phyloP scores from a whole-genome alignment of 2,329 filamentous ascomycete species.

The Verticillium zaregamsianum region DNA sequence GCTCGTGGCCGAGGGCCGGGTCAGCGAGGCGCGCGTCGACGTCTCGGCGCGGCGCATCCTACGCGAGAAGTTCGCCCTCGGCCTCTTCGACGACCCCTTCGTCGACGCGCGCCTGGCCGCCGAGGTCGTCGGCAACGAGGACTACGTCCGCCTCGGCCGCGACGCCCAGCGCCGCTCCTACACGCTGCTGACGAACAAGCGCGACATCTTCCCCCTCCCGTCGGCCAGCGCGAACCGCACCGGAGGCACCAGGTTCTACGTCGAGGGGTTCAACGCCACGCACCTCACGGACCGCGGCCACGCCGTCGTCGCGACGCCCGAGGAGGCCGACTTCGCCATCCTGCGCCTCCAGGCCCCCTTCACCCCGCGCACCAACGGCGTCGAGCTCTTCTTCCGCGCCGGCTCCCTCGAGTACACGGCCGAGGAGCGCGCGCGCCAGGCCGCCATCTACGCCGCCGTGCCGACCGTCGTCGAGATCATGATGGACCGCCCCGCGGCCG shows the following conservation, averaged over 20 bases:
- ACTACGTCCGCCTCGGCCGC: conserved; percentile 24
- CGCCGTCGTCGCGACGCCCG: conserved; percentile 26
- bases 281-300: conserved; percentile 16
- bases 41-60: conserved; percentile 40
- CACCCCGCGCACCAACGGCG: conserved; percentile 20
- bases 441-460: conserved; percentile 29
- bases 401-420: conserved; percentile 35
- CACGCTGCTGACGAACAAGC: conserved; percentile 20
- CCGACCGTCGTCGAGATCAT: conserved; percentile 39
- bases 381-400: conserved; percentile 22
- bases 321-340: conserved; percentile 35
- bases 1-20: conserved; percentile 33
- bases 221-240: neutral
- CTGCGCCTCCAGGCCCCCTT: conserved; percentile 29
- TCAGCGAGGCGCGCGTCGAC: conserved; percentile 39
- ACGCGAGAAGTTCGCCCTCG: conserved; percentile 45
- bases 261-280: conserved; percentile 10
- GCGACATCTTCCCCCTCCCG: conserved; percentile 16
- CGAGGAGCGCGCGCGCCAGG: conserved; percentile 18
- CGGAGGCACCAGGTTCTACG: conserved; percentile 14
- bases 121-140: conserved; percentile 36
- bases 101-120: conserved; percentile 38
- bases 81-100: conserved; percentile 47
- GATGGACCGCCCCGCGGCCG: conserved; percentile 33
- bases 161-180: conserved; percentile 21